Base-by-base conservation (phyloP, 495 filamentous ascomycete genomes). In the Aspergillus egyptiacus region DNA sequence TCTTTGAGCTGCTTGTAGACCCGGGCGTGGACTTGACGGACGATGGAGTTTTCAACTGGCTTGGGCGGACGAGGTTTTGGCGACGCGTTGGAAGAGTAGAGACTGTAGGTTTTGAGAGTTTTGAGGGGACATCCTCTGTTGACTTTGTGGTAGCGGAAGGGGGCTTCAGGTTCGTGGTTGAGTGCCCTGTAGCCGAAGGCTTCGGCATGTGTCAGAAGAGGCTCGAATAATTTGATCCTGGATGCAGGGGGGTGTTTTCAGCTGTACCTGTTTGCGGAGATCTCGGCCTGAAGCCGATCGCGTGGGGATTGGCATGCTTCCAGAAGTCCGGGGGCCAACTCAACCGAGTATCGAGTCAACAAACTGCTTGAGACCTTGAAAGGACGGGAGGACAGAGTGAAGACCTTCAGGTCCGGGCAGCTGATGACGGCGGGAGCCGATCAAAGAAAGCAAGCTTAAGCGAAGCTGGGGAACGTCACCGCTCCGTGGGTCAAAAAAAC, bases 281-380 rank as follows among this genome's bases (percentile, higher is more conserved):
- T 71, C 66, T 32, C 67, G 67, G 46, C 64, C 55, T 23, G 64
- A 67, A 23, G 54, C 39, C 17, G 67, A 66, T 18, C 70, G 68
- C 30, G 67, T 73, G 18, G 70, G 70, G 44, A 70, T 69, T 28
- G 67, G 70, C 70, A 73, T 72, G 45, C 9, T 61, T 33, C 41
- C 53, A 46, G 25, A 22, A 40, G 34, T 36, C 48, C n/a, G n/a
- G n/a, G n/a, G 20, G 34, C 10, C 23, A 18, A 32, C 23, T 23
- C 2, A 18, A 31, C 13, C 11, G 4, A 18, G 28, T n/a, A n/a
- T n/a, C n/a, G 14, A n/a, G 19, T 25, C 19, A 17, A 13, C 3
- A 7, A 32, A 32, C n/a, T 11, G 17, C 25, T 11, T 33, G 31
- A 42, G 17, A 19, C 4, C 14, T 8, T 23, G 18, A 13, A 20